Conservation (phyloP, 1,284 basidiomycete species). For the Sporisorium graminicola region DNA sequence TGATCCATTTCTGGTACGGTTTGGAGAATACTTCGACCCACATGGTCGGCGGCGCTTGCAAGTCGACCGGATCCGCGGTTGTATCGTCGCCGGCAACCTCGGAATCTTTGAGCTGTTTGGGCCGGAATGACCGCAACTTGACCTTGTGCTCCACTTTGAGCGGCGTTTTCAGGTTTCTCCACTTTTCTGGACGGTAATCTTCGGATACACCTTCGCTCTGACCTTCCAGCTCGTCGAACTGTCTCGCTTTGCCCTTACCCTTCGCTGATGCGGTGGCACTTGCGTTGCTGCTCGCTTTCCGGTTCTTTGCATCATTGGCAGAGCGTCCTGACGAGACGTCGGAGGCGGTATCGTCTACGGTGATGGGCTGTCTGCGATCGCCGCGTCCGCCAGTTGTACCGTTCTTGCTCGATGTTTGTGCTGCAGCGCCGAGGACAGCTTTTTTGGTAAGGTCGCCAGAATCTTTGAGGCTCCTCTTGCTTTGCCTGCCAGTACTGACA, state of each 20-base stretch:
- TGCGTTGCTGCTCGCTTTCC: neutral
- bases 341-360: constrained; percentile 24
- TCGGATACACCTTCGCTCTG: constrained; percentile 11
- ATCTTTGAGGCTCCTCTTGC: constrained; percentile 4
- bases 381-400: constrained; percentile 12
- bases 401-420: constrained; percentile 12
- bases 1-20: constrained; percentile 90
- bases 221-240: constrained; percentile 10
- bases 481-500: constrained; percentile 9
- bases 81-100: constrained; percentile 45
- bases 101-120: constrained; percentile 51
- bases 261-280: constrained; percentile 4
- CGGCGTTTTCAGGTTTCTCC: constrained; percentile 48
- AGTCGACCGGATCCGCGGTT: constrained; percentile 67
- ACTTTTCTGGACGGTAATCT: constrained; percentile 55
- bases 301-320: neutral
- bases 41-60: constrained; percentile 82
- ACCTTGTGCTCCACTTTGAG: constrained; percentile 53
- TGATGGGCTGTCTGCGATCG: constrained; percentile 20
- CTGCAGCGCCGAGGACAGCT: constrained; percentile 28
- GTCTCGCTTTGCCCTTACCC: constrained; percentile 39
- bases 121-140: constrained; percentile 48
- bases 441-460: constrained; percentile 27
- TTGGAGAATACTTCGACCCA: constrained; percentile 98
- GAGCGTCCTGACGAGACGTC: constrained; percentile 22